Evolutionary conservation across 78 protist genomes (phyloP), one percentile per base, ranked within the genome.

Genomic region (Pigoraptor vietnamica): DNA sequence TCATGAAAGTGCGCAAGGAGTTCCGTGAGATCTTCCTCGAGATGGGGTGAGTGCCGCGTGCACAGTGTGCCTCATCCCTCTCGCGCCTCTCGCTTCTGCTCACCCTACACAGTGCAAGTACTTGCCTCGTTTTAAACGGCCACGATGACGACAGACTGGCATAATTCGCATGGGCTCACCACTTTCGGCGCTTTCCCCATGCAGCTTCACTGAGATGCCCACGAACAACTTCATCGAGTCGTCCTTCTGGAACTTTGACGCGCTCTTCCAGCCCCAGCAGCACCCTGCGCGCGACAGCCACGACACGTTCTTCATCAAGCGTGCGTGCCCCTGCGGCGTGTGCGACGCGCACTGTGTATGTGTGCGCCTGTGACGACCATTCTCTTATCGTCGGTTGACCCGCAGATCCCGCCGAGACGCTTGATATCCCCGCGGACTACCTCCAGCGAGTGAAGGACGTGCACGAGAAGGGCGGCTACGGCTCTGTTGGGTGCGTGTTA

Each of bases 281-380:
- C 99, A 99, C 96, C 99, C 99, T 23, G 99, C 99, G 21, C 96
- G 99, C 84, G 99, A 99, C 39, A 92, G 94, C 29, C 99, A 99
- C 67, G 99, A 99, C 94, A 99, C 99, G 29, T 99, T 99, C 98
- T 99, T 99, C 96, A 35, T 98, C 34, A 86, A 24, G 24, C 32
- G 25, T 39, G 1, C 92, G 19, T 32, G 1, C 88, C 67, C 56
- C 2, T 79, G 48, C 35, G 19, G 21, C 21, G 33, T 1, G 19
- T 33, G 39, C 14, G 35, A 35, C 82, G n/a, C 84, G 48, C 91
- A 55, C 29, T 40, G 29, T 32, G 33, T n/a, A 55, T 89, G 79
- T 39, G 39, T 37, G 90, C 34, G 34, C 0, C n/a, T 10, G 9
- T 0, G 6, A 32, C 34, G 19, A 82, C 1, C 87, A 9, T 24